A percentile compares a stretch with the other conserved stretches of the same genome.
These are phyloP conservation scores for Pseudogymnoascus sp. DNA, from an alignment of 2,329 filamentous ascomycete species.

Conservation along the genomic window DNA sequence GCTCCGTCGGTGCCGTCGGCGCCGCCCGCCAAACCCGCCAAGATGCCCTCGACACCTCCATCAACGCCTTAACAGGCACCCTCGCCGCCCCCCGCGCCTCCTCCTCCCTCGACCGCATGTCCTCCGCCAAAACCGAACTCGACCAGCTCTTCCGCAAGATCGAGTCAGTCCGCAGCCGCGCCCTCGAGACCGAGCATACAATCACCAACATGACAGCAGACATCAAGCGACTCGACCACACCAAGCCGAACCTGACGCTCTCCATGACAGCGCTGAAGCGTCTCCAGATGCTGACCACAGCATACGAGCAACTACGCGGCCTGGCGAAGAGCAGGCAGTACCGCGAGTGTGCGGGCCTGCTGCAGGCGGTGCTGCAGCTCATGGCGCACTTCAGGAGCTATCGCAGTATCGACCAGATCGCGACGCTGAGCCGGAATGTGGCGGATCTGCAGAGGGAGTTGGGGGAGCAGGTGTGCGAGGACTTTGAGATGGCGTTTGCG, in stretches of 20 bases:
- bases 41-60: slow-evolving; percentile 74
- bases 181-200: slow-evolving; percentile 85
- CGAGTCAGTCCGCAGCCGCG: slow-evolving; percentile 81
- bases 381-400: slow-evolving; percentile 99
- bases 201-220: slow-evolving; percentile 99
- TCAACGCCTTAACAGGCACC: slow-evolving; percentile 63
- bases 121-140: slow-evolving; percentile 83
- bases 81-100: slow-evolving; percentile 78
- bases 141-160: slow-evolving; percentile 89
- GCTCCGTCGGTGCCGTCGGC: slow-evolving; percentile 69
- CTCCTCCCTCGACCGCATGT: slow-evolving; percentile 85
- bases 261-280: slow-evolving; percentile 98
- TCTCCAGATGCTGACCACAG: slow-evolving; percentile 96
- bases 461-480: slow-evolving; percentile 96
- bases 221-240: slow-evolving; percentile 93
- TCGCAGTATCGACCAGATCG: slow-evolving; percentile 95
- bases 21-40: slow-evolving; percentile 67
- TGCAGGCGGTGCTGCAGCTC: slow-evolving; percentile 92
- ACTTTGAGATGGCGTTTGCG: slow-evolving; percentile 92
- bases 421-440: slow-evolving; percentile 83
- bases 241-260: slow-evolving; percentile 90
- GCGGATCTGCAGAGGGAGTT: slow-evolving; percentile 88
- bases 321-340: slow-evolving; percentile 85
- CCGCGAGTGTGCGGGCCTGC: slow-evolving; percentile 83
- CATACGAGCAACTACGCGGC: slow-evolving; percentile 90